Evolutionary conservation across 768 basidiomycete genomes (phyloP).

Genomic region (Naganishia kalamii): DNA sequence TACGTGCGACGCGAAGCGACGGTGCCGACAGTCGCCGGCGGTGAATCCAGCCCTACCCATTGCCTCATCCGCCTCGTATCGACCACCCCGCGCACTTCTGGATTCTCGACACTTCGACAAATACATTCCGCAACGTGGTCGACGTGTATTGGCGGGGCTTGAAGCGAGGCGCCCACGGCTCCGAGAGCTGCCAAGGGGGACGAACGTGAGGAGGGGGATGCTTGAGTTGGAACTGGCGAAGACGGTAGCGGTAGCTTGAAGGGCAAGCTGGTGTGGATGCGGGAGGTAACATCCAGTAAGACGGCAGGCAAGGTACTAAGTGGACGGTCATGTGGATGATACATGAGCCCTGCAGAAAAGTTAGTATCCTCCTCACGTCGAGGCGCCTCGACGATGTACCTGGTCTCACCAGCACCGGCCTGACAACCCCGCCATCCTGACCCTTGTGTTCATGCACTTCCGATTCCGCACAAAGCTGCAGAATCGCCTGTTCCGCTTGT

Average conservation of each 20-base stretch:
- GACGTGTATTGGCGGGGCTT: conserved; percentile 87
- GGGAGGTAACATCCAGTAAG: conserved; percentile 71
- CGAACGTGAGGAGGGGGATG: conserved; percentile 54
- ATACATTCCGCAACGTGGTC: conserved; percentile 88
- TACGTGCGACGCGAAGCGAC: neutral
- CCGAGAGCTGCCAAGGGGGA: conserved; percentile 40
- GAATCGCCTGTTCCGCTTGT: conserved; percentile 71
- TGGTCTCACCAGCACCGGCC: conserved; percentile 78
- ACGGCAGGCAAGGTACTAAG: conserved; percentile 77
- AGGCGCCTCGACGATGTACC: conserved; percentile 53
- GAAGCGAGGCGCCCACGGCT: conserved; percentile 54
- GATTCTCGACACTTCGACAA: conserved; percentile 55
- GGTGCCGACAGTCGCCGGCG: neutral
- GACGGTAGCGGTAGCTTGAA: conserved; percentile 45
- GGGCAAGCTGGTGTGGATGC: conserved; percentile 57
- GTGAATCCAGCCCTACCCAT: conserved; percentile 48
- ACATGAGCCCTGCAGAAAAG: conserved; percentile 63
- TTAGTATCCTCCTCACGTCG: conserved; percentile 3
- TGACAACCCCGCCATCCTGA: conserved; percentile 49
- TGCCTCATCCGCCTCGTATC: conserved; percentile 58
- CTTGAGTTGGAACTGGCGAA: conserved; percentile 46
- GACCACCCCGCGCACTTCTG: conserved; percentile 43
- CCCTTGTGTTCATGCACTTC: neutral
- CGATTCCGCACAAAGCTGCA: conserved; percentile 24
- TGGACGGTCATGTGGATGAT: conserved; percentile 91